Evolutionary conservation across 208 protist genomes (phyloP).

Genomic region (Leishmania guyanensis): DNA sequence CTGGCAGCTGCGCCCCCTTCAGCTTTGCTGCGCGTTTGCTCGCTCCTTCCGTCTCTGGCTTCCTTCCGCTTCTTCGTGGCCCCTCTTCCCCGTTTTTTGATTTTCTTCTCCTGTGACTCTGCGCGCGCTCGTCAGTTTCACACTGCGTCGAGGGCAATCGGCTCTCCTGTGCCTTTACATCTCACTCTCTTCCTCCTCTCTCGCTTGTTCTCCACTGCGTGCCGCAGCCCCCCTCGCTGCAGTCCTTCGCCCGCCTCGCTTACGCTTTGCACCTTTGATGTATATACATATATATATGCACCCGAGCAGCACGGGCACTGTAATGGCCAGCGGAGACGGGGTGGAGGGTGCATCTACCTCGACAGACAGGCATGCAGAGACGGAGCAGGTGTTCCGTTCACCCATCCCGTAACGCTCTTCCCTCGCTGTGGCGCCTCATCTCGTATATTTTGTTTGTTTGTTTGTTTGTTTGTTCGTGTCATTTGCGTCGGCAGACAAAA

Average conservation of each 20-base stretch:
- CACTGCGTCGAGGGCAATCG: background rate
- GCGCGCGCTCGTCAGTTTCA: background rate
- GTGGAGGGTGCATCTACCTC: too few relatives aligned
- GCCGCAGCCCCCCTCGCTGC: background rate
- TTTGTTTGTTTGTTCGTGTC: background rate
- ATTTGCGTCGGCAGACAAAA: background rate
- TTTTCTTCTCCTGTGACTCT: background rate
- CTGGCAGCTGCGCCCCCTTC: background rate
- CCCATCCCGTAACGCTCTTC: too few relatives aligned
- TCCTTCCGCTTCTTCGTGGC: slow-evolving; percentile 11
- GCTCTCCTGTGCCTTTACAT: background rate
- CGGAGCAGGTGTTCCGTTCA: background rate
- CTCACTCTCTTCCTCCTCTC: background rate
- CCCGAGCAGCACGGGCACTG: background rate
- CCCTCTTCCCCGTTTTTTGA: background rate
- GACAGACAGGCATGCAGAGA: background rate
- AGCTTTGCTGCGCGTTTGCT: background rate
- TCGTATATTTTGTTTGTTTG: background rate
- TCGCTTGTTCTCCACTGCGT: slow-evolving; percentile 1
- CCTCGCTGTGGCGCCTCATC: background rate
- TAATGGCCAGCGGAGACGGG: too few relatives aligned
- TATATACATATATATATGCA: slow-evolving; percentile 7
- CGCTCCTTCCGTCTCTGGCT: slow-evolving; percentile 14
- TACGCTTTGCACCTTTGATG: background rate
- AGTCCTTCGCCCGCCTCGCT: background rate